Percentiles rank a stretch among this genome's conserved stretches.
Conservation (phyloP, 768 basidiomycete genomes). For the Xerocomellus chrysenteron region DNA sequence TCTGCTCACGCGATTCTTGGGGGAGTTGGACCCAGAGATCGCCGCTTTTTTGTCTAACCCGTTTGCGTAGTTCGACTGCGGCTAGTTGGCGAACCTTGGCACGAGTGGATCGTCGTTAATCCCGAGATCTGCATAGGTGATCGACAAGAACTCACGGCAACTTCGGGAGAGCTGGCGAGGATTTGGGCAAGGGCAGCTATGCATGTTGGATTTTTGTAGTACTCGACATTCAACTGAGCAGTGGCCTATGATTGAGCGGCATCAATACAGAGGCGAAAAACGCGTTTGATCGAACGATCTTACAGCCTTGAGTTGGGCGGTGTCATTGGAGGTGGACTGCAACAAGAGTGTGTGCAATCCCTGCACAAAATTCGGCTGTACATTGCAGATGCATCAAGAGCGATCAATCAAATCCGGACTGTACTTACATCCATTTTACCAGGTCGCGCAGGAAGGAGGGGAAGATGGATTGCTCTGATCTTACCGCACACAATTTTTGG, state of each 20-base stretch:
- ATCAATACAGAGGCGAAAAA: conserved; percentile 16
- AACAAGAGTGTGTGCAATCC: conserved; percentile 81
- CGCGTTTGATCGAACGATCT: conserved; percentile 37
- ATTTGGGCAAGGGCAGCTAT: conserved; percentile 90
- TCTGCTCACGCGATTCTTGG: conserved; percentile 68
- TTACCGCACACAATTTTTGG: conserved; percentile 45
- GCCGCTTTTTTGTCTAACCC: conserved; percentile 76
- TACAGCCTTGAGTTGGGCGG: conserved; percentile 84
- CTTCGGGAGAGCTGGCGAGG: conserved; percentile 80
- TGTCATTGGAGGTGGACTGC: conserved; percentile 82
- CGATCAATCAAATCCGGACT: not conserved
- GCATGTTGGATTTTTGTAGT: conserved; percentile 87
- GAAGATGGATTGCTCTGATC: conserved; percentile 25
- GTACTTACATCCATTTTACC: conserved; percentile 32
- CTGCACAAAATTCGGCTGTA: conserved; percentile 71
- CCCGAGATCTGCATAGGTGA: conserved; percentile 5
- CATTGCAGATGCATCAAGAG: conserved; percentile 2
- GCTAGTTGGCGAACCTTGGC: conserved; percentile 91
- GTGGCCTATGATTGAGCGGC: conserved; percentile 64
- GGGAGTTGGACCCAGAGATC: conserved; percentile 77
- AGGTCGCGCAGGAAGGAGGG: conserved; percentile 27
- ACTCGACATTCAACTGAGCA: conserved; percentile 84
- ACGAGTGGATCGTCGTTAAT: conserved; percentile 4
- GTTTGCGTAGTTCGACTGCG: conserved; percentile 95
- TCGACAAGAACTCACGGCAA: conserved; percentile 56